Percentiles rank a stretch among this genome's conserved stretches.
phyloP scores from a whole-genome alignment of 768 basidiomycete genomes.

The Leccinum fibrillosum region DNA sequence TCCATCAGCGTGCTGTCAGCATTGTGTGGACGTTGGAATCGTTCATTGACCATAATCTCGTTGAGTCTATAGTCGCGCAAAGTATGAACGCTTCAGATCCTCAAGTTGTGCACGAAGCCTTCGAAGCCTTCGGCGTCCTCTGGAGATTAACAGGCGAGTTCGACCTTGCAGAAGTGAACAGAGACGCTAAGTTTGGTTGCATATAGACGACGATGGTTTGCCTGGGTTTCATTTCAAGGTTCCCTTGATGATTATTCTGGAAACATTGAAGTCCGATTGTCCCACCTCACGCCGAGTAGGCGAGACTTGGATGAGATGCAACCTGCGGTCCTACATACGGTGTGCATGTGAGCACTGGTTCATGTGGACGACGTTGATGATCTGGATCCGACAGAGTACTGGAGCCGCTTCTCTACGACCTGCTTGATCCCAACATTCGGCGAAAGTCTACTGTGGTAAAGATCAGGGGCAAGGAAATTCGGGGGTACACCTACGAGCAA shows the following conservation, averaged over 20 bases:
- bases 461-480: constrained; percentile 63
- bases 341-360: constrained; percentile 27
- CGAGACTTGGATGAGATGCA: constrained; percentile 98
- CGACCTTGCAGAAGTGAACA: not conserved
- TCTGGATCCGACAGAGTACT: constrained; percentile 56
- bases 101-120: constrained; percentile 50
- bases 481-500: constrained; percentile 64
- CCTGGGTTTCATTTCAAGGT: constrained; percentile 83
- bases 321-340: constrained; percentile 88
- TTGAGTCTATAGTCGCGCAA: constrained; percentile 78
- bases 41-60: constrained; percentile 51
- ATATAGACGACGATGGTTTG: constrained; percentile 69
- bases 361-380: not conserved
- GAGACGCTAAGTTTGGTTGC: constrained; percentile 3
- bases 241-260: constrained; percentile 86
- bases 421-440: constrained; percentile 67
- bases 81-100: constrained; percentile 58
- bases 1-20: constrained; percentile 78
- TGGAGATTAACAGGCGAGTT: constrained; percentile 83
- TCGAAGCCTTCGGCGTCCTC: constrained; percentile 87
- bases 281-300: constrained; percentile 73
- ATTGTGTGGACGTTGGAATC: constrained; percentile 79
- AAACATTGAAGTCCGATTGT: constrained; percentile 74
- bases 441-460: constrained; percentile 48
- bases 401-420: constrained; percentile 79